Conservation (phyloP, 495 filamentous ascomycete genomes). For the Aspergillus ostianus region DNA sequence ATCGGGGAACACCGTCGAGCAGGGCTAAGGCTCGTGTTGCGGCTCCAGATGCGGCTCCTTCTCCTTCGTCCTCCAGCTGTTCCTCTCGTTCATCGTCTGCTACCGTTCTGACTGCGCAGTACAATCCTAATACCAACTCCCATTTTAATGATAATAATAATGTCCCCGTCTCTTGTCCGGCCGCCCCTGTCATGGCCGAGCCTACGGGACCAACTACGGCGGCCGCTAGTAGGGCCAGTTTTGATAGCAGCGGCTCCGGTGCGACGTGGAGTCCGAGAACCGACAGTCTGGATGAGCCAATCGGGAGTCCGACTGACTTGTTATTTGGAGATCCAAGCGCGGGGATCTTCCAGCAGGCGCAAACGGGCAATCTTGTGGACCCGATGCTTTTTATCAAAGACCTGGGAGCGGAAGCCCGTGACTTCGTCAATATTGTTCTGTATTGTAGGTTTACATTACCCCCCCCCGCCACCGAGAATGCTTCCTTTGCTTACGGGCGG, state of each 20-base stretch:
- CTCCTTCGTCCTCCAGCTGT: background rate
- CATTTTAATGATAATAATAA: background rate
- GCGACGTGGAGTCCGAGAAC: background rate
- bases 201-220: no score
- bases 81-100: background rate
- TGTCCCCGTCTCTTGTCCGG: background rate
- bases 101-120: background rate
- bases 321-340: background rate
- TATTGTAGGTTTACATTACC: background rate
- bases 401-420: background rate
- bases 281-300: constrained; percentile 1
- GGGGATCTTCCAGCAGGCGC: background rate
- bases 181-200: background rate
- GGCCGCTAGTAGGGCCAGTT: background rate
- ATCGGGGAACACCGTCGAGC: background rate
- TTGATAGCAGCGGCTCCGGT: background rate
- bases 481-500: background rate
- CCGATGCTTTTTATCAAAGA: background rate
- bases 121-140: background rate
- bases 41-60: no score
- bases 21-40: no score
- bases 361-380: background rate
- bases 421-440: background rate
- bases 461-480: background rate
- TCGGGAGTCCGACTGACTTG: background rate